Evolutionary conservation across 2,329 filamentous ascomycete species (phyloP), one percentile per base, ranked within the genome.

Genomic region (Penicillium rolfsii): DNA sequence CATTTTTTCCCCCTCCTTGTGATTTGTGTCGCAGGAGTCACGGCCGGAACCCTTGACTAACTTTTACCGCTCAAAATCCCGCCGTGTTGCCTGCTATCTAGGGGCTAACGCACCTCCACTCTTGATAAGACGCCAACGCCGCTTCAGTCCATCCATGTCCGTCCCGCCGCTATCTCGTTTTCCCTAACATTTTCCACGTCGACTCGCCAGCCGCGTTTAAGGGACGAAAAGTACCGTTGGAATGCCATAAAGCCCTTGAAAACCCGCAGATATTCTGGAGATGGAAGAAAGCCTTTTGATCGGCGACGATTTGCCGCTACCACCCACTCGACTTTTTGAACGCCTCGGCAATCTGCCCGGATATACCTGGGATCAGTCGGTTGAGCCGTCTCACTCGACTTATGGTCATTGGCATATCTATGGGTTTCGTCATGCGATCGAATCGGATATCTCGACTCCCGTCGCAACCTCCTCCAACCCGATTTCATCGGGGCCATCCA

Each of bases 361-460:
- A 56, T 93, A 91, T 73, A 86, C 84, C 6, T 93, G 90, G 90
- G 89, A 93, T 75, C 89, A 91, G 67, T 82, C 84, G 16, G 66
- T 75, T 63, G 74, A 76, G 54, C 78, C 78, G 8, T 77, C 79
- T 55, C 78, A 80, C 64, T 79, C 85, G 54, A 91, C 88, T 70
- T 97, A 97, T 77, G 92, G 96, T 75, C 93, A 93, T 80, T 98
- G 93, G 92, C 88, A 91, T 75, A 83, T 90, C 68, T 85, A 83
- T 65, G 90, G 89, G 57, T 72, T 79, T 50, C 73, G 87, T 79
- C 69, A 87, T 84, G 70, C 85, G 79, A 50, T 80, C 76, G 63
- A 84, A 74, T 71, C 80, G 75, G 70, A 82, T 67, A 64, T 72
- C 46, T 78, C 82, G 2, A 77, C 82, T 40, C 81, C 83, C 16